Conservation (phyloP, 768 basidiomycete species). For the Brasilioporus rufonigricans region DNA sequence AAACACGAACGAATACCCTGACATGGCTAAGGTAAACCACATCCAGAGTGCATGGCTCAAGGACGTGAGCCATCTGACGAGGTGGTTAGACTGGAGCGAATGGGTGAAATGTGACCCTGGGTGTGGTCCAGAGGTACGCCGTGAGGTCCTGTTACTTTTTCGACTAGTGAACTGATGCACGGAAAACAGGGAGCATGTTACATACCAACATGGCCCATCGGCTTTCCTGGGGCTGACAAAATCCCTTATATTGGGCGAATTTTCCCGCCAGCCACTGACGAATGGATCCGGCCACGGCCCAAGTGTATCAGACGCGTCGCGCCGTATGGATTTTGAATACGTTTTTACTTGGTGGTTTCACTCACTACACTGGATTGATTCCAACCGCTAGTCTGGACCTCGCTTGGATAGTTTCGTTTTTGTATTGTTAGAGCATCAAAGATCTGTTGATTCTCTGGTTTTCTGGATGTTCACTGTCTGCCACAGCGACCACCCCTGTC, state of each 20-base stretch:
- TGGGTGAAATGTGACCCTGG: conserved; percentile 49
- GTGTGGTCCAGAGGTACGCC: conserved; percentile 41
- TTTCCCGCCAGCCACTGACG: neutral
- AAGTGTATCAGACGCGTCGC: neutral
- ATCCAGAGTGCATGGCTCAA: conserved; percentile 33
- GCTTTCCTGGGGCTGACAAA: conserved; percentile 2
- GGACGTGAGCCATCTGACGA: conserved; percentile 37
- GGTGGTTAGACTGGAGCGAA: conserved; percentile 50
- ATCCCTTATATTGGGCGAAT: neutral
- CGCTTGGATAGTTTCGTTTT: no score
- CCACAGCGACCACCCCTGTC: no score
- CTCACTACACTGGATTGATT: neutral
- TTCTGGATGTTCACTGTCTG: no score
- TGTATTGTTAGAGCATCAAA: no score
- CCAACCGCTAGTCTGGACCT: no score
- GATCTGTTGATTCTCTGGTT: no score
- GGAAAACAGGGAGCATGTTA: conserved; percentile 17
- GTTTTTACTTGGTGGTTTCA: neutral
- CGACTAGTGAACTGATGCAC: neutral
- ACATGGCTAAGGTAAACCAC: neutral
- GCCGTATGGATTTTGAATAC: conserved; percentile 1
- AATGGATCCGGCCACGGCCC: conserved; percentile 15
- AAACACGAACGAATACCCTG: neutral
- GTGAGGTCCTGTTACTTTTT: neutral
- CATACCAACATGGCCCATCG: conserved; percentile 19